Evolutionary conservation across 2,329 filamentous ascomycete species (phyloP).

Genomic region (Chalaropsis ovoidea): DNA sequence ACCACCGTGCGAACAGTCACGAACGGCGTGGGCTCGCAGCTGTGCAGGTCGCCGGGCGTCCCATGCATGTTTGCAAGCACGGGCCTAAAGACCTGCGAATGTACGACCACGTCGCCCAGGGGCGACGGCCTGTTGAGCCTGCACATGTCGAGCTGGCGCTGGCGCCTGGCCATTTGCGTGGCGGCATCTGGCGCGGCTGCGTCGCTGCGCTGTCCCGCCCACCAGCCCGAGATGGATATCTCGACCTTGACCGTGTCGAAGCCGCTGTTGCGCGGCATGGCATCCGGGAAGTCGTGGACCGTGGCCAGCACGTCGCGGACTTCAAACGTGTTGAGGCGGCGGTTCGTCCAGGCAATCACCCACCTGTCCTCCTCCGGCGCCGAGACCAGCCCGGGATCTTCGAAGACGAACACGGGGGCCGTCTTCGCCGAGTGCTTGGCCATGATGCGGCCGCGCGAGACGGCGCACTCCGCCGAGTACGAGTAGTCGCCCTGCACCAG

Average conservation of each 20-base stretch:
- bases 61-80: background rate
- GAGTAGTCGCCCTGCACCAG: conserved; percentile 15
- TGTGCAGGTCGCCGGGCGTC: background rate
- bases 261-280: background rate
- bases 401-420: conserved; percentile 21
- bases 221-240: conserved; percentile 16
- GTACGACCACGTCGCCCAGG: background rate
- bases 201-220: background rate
- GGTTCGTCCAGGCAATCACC: conserved; percentile 23
- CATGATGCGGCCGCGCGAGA: conserved; percentile 20
- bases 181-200: background rate
- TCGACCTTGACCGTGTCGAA: background rate
- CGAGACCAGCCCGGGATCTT: conserved; percentile 22
- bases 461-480: conserved; percentile 22
- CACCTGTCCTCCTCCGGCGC: conserved; percentile 20
- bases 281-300: background rate
- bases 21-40: conserved; percentile 8
- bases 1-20: conserved; percentile 13
- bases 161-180: too few species aligned
- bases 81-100: background rate
- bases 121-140: background rate
- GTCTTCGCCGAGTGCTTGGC: background rate
- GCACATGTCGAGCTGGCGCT: background rate
- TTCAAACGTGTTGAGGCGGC: conserved; percentile 24
- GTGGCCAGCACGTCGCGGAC: conserved; percentile 14